Evolutionary conservation across 306 rosid genomes (phyloP).

Genomic region (Cajanus cajan): DNA sequence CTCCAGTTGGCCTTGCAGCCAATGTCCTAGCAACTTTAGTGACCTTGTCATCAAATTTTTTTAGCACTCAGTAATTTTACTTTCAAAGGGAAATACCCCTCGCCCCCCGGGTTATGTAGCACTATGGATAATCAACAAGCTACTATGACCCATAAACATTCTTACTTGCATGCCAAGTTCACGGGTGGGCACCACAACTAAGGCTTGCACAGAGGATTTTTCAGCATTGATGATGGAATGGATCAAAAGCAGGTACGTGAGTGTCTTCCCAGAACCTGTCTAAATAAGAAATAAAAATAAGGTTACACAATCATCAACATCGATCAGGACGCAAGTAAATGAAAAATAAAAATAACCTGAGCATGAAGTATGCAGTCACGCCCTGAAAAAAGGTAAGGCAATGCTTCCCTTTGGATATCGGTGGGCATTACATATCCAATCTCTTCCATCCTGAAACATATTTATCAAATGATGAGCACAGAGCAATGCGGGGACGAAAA

Average conservation of each 20-base stretch:
- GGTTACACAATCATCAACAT: constrained; percentile 1
- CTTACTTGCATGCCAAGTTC: constrained; percentile 97
- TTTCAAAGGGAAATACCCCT: constrained; percentile 19
- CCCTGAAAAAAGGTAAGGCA: constrained; percentile 70
- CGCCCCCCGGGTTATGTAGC: constrained; percentile 8
- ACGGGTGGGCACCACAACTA: constrained; percentile 88
- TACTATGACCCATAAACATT: background rate
- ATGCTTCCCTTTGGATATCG: constrained; percentile 65
- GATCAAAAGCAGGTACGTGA: constrained; percentile 77
- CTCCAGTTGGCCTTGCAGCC: constrained; percentile 60
- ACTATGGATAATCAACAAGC: background rate
- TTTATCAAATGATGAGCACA: background rate
- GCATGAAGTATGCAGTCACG: constrained; percentile 87
- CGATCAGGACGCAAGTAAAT: background rate
- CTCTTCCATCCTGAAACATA: constrained; percentile 69
- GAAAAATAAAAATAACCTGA: constrained; percentile 61
- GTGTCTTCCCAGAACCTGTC: constrained; percentile 99
- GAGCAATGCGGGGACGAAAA: background rate
- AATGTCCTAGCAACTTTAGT: constrained; percentile 84
- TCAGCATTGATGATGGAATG: constrained; percentile 52
- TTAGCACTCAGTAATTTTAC: constrained; percentile 11
- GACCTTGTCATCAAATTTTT: constrained; percentile 46
- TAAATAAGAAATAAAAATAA: constrained; percentile 44
- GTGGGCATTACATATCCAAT: constrained; percentile 76
- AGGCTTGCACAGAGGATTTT: constrained; percentile 75